Conservation (phyloP, 164 flowering plant genomes). For the Litsea cubeba region DNA sequence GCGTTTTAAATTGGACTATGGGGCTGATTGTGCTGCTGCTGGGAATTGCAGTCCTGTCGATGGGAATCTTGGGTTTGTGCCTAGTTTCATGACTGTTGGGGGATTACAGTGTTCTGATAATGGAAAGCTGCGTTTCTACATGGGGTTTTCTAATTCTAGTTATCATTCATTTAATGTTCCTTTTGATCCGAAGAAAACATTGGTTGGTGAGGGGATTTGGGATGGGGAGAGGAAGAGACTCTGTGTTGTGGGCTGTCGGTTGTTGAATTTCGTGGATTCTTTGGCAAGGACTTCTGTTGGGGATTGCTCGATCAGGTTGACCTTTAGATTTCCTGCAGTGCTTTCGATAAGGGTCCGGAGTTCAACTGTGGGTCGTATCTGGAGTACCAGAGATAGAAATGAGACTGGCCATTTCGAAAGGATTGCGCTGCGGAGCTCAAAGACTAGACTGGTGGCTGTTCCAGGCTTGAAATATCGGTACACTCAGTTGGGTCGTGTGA, state of each 20-base stretch:
- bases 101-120: slow-evolving; percentile 28
- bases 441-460: background rate
- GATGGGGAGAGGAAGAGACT: slow-evolving; percentile 33
- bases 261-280: slow-evolving; percentile 23
- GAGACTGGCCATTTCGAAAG: slow-evolving; percentile 42
- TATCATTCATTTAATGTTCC: slow-evolving; percentile 8
- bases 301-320: slow-evolving; percentile 53
- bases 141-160: slow-evolving; percentile 25
- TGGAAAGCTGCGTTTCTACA: slow-evolving; percentile 18
- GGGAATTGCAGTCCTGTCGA: slow-evolving; percentile 36
- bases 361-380: slow-evolving; percentile 37
- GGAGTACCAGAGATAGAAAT: slow-evolving; percentile 38
- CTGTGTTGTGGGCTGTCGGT: slow-evolving; percentile 38
- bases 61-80: slow-evolving; percentile 24
- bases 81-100: slow-evolving; percentile 27
- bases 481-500: slow-evolving; percentile 30
- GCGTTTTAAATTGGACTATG: slow-evolving; percentile 31
- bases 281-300: slow-evolving; percentile 33
- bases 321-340: slow-evolving; percentile 32
- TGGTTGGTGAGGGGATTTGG: slow-evolving; percentile 64
- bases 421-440: slow-evolving; percentile 22
- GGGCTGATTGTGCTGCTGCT: slow-evolving; percentile 19
- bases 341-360: slow-evolving; percentile 37
- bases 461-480: slow-evolving; percentile 44
- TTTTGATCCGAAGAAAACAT: slow-evolving; percentile 30